Evolutionary conservation across 176 grass and related monocot genomes (phyloP).

Genomic region (Leersia perrieri): DNA sequence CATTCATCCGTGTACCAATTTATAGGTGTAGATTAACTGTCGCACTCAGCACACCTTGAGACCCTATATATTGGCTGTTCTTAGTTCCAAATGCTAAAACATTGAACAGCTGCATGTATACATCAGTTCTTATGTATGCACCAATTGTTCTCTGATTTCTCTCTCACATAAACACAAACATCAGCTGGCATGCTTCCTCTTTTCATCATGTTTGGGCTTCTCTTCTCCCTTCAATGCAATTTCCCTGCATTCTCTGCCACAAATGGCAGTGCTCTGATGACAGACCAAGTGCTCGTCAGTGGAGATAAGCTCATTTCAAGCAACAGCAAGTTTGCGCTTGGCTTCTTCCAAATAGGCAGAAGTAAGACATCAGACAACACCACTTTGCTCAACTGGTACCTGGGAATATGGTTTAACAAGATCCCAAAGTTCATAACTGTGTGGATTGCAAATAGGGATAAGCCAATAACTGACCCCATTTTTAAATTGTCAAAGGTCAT

Average conservation of each 20-base stretch:
- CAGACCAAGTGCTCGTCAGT: neutral
- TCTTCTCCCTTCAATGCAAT: neutral
- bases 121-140: too few species aligned
- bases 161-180: too few species aligned
- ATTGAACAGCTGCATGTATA: too few species aligned
- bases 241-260: neutral
- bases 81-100: too few species aligned
- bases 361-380: neutral
- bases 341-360: slow-evolving; percentile 33
- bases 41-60: too few species aligned
- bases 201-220: neutral
- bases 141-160: too few species aligned
- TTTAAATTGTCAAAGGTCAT: neutral
- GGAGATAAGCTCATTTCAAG: slow-evolving; percentile 33
- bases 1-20: too few species aligned
- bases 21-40: too few species aligned
- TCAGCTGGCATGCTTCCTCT: neutral
- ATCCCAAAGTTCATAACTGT: slow-evolving; percentile 33
- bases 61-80: too few species aligned
- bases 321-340: slow-evolving; percentile 27
- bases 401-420: slow-evolving; percentile 48
- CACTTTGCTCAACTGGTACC: slow-evolving; percentile 24
- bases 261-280: neutral
- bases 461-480: neutral
- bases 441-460: slow-evolving; percentile 45